Conservation (phyloP, 352 stramenopile species). For the Phytophthora litchii region DNA sequence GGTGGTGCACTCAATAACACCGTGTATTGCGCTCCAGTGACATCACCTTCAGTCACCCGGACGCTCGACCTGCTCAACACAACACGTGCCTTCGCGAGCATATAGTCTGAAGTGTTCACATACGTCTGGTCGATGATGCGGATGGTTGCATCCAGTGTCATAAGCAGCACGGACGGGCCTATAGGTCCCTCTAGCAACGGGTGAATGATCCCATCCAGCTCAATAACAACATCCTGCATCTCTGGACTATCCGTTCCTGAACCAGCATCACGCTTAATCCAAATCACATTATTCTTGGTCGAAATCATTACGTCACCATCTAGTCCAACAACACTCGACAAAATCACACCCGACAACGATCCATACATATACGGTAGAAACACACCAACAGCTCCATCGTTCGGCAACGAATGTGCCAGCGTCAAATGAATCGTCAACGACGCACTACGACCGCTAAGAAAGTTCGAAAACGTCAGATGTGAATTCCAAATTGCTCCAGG, state of each 20-base stretch:
- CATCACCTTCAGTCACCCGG: constrained; percentile 35
- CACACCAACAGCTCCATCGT: constrained; percentile 47
- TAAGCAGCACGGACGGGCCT: constrained; percentile 46
- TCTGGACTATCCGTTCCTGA: constrained; percentile 26
- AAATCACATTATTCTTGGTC: constrained; percentile 28
- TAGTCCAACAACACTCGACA: constrained; percentile 35
- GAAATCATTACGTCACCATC: constrained; percentile 32
- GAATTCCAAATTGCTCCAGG: constrained; percentile 40
- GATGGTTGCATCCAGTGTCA: constrained; percentile 48
- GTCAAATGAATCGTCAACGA: constrained; percentile 39
- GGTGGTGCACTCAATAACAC: constrained; percentile 54
- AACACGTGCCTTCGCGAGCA: constrained; percentile 49
- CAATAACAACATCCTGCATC: constrained; percentile 38
- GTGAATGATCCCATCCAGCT: constrained; percentile 42
- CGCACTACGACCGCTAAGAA: constrained; percentile 48
- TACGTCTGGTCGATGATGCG: constrained; percentile 61
- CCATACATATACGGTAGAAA: constrained; percentile 60
- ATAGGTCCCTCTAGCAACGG: constrained; percentile 63
- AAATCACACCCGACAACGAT: constrained; percentile 18
- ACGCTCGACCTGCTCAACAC: constrained; percentile 38
- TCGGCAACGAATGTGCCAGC: constrained; percentile 39
- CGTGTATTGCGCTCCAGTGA: constrained; percentile 36
- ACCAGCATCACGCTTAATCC: constrained; percentile 22
- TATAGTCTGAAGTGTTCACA: constrained; percentile 38
- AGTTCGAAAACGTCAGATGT: constrained; percentile 24